Percentiles rank a stretch among this genome's conserved stretches.
These are phyloP conservation scores for Roridomyces roridus DNA, from an alignment of 768 basidiomycete genomes.

Conservation along the genomic window DNA sequence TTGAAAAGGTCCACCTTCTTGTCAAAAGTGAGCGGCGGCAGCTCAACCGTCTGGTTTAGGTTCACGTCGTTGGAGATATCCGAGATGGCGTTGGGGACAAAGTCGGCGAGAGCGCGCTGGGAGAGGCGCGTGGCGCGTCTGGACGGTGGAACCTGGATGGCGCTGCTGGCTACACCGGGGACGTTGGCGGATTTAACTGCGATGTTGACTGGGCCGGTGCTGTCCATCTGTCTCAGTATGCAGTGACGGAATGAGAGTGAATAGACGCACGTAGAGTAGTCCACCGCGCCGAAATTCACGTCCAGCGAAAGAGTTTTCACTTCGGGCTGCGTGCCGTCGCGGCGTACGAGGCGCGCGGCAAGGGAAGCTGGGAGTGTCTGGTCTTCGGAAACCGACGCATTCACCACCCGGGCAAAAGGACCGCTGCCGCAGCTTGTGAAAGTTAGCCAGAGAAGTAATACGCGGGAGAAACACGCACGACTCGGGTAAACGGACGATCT, in stretches of 20 bases:
- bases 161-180: conserved; percentile 2
- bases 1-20: conserved; percentile 37
- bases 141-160: conserved; percentile 9
- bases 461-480: conserved; percentile 23
- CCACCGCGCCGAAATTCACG: conserved; percentile 30
- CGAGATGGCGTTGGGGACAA: conserved; percentile 4
- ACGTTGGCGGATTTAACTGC: conserved; percentile 11
- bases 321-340: conserved; percentile 23
- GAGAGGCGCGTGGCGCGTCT: conserved; percentile 10
- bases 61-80: conserved; percentile 32
- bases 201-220: conserved; percentile 16
- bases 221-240: not conserved
- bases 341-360: conserved; percentile 24
- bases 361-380: conserved; percentile 31
- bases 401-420: conserved; percentile 37
- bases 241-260: not conserved
- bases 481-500: conserved; percentile 40
- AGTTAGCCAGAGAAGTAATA: not conserved
- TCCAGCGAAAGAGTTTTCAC: conserved; percentile 36
- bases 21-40: conserved; percentile 39
- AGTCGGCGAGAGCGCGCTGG: conserved; percentile 1
- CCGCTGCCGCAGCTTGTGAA: conserved; percentile 19
- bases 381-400: conserved; percentile 34
- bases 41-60: conserved; percentile 34
- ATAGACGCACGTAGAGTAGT: conserved; percentile 17